Conservation (phyloP, 805 yeast species). For the Candida nanaspora region DNA sequence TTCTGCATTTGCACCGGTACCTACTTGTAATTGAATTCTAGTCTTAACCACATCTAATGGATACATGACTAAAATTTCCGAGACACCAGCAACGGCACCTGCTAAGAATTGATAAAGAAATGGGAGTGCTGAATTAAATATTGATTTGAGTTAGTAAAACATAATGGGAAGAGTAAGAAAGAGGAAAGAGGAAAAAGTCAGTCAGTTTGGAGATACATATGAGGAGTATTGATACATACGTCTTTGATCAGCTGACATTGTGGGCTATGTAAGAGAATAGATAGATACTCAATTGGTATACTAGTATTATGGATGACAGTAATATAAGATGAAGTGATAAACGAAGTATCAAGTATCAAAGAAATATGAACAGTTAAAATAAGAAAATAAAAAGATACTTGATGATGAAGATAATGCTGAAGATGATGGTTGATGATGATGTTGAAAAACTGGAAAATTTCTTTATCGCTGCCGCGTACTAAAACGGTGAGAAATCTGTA, state of each 20-base stretch:
- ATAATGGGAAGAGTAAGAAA: no score
- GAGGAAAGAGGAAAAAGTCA: neutral
- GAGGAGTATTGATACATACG: slow-evolving; percentile 11
- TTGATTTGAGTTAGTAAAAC: slow-evolving; percentile 1
- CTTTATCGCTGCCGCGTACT: no score
- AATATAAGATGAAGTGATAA: neutral
- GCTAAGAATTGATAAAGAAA: slow-evolving; percentile 80
- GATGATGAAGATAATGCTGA: no score
- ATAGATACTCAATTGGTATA: no score
- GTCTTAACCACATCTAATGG: slow-evolving; percentile 97
- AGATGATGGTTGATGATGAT: no score
- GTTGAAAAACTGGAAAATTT: no score
- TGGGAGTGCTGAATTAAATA: slow-evolving; percentile 51
- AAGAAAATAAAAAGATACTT: no score
- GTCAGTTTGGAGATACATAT: no score
- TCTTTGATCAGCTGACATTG: slow-evolving; percentile 12
- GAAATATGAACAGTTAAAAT: neutral
- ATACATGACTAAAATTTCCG: slow-evolving; percentile 92
- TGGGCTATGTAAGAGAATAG: neutral
- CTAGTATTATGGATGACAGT: no score
- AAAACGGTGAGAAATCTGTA: no score
- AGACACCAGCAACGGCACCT: slow-evolving; percentile 97
- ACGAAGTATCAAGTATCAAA: no score
- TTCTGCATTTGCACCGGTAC: slow-evolving; percentile 43
- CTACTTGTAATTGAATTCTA: slow-evolving; percentile 82